Conservation (phyloP, 2,329 filamentous ascomycete species). For the Aotearoamyces nothofagi region DNA sequence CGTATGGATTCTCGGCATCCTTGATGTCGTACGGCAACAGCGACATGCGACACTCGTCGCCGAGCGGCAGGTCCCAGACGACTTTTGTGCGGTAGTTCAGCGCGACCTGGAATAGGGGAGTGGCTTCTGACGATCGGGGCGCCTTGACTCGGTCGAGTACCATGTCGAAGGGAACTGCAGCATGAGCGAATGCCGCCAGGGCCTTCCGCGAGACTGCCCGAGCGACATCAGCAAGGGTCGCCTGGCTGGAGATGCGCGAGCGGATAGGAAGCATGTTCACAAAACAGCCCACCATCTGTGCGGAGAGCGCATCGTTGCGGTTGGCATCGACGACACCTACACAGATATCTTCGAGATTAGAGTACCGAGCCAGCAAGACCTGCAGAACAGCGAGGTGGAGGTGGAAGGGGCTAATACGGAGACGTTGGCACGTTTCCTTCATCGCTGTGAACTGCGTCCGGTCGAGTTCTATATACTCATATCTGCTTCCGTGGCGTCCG, state of each 20-base stretch:
- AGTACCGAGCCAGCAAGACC: slow-evolving; percentile 21
- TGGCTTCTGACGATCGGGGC: slow-evolving; percentile 8
- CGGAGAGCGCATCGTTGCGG: slow-evolving; percentile 19
- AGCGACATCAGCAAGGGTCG: slow-evolving; percentile 19
- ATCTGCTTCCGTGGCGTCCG: too few relatives aligned
- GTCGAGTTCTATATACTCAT: too few relatives aligned
- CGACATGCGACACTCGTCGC: neutral
- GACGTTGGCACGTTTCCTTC: too few relatives aligned
- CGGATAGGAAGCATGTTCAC: slow-evolving; percentile 32
- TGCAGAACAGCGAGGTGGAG: slow-evolving; percentile 27
- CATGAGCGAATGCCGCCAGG: slow-evolving; percentile 9
- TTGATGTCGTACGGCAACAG: neutral
- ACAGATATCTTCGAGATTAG: slow-evolving; percentile 22
- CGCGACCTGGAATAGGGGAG: slow-evolving; percentile 11
- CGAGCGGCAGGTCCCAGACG: slow-evolving; percentile 1
- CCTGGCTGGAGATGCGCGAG: slow-evolving; percentile 15
- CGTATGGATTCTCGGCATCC: slow-evolving; percentile 13
- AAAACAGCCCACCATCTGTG: slow-evolving; percentile 27
- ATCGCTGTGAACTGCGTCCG: slow-evolving; percentile 5
- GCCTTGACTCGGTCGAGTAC: slow-evolving; percentile 10
- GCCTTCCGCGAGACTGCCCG: slow-evolving; percentile 8
- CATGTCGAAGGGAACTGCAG: slow-evolving; percentile 10
- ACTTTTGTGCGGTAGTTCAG: slow-evolving; percentile 8
- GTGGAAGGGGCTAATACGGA: slow-evolving; percentile 30
- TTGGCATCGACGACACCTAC: slow-evolving; percentile 33